Evolutionary conservation across 495 filamentous ascomycete genomes (phyloP), one percentile per base, ranked within the genome.

Genomic region (Penicillium chermesinum): DNA sequence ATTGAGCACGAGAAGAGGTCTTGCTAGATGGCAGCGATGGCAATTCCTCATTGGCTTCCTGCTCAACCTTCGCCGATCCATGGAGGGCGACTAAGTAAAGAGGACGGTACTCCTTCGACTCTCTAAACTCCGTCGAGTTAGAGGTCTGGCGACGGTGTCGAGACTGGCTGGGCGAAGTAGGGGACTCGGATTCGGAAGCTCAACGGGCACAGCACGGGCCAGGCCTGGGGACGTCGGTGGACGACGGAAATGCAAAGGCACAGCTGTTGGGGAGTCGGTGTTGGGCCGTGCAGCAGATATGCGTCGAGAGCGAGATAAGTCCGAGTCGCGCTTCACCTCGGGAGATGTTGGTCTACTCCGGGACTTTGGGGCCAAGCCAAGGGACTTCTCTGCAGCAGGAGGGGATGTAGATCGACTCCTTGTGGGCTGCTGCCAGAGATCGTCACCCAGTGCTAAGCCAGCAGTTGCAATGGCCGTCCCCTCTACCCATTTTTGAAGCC

Each of bases 1-100:
- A 78, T 0, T 67, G 65, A 20, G 58, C 64, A 15, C 66, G 57
- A 4, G 74, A 78, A 0, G 73, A 71, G 6, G 61, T 66, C 44
- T 71, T 71, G 58, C 74, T 79, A 8, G 74, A 75, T 40, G 75
- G 75, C 12, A 78, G 61, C 2, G 76, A 75, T 39, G 74, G 75
- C 15, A 76, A 57, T 2, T 55, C 52, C 36, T 75, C 74, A 14
- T 68, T 68, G 5, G 44, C 25, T 33, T 65, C 59, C 7, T 54
- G 38, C 12, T 76, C 71, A n/a, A 49, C 40, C 57, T 77, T 74
- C 15, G 48, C 58, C 13, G 67, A 46, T 16, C 69, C 63, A 53
- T 77, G 66, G 16, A 66, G 67, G 45, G 76, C 73, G 4, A 78
- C 75, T 6, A 74, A 68, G 66, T 66, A 75, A 18, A 79, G 55